A percentile compares a stretch with the other conserved stretches of the same genome.
Conservation (phyloP, 352 stramenopile genomes). For the Discostella stelligera region DNA sequence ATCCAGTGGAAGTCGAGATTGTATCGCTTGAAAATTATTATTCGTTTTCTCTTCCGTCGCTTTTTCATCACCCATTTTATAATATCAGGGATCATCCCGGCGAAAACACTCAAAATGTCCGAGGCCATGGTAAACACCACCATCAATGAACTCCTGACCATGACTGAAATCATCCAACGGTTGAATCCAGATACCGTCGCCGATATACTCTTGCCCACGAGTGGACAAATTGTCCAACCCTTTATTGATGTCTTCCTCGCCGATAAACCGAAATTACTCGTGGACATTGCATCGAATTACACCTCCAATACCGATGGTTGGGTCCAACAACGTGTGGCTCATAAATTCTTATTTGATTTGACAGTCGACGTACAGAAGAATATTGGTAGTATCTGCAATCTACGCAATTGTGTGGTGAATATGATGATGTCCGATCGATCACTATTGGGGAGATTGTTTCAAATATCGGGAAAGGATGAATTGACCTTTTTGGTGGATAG, state of each 20-base stretch:
- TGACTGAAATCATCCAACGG: slow-evolving; percentile 67
- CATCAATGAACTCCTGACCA: slow-evolving; percentile 84
- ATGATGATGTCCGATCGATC: slow-evolving; percentile 84
- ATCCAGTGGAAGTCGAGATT: no score
- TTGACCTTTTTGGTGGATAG: slow-evolving; percentile 81
- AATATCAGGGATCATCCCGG: slow-evolving; percentile 90
- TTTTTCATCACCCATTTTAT: no score
- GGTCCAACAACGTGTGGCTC: slow-evolving; percentile 37
- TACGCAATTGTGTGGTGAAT: slow-evolving; percentile 81
- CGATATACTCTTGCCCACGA: slow-evolving; percentile 45
- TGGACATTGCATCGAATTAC: slow-evolving; percentile 43
- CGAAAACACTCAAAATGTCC: slow-evolving; percentile 94
- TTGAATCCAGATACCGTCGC: slow-evolving; percentile 58
- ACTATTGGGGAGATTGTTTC: slow-evolving; percentile 83
- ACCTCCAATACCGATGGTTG: slow-evolving; percentile 28
- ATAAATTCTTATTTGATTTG: slow-evolving; percentile 55
- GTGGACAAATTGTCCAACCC: slow-evolving; percentile 45
- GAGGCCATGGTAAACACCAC: slow-evolving; percentile 93
- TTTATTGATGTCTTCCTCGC: slow-evolving; percentile 54
- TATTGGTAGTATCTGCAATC: slow-evolving; percentile 67
- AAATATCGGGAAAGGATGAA: slow-evolving; percentile 81
- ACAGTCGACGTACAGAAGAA: slow-evolving; percentile 70
- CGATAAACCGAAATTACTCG: slow-evolving; percentile 39
- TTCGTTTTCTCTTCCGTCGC: no score
- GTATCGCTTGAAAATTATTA: no score